Evolutionary conservation across 2,329 filamentous ascomycete species (phyloP), one percentile per base, ranked within the genome.

Genomic region (Aureobasidium sp.): DNA sequence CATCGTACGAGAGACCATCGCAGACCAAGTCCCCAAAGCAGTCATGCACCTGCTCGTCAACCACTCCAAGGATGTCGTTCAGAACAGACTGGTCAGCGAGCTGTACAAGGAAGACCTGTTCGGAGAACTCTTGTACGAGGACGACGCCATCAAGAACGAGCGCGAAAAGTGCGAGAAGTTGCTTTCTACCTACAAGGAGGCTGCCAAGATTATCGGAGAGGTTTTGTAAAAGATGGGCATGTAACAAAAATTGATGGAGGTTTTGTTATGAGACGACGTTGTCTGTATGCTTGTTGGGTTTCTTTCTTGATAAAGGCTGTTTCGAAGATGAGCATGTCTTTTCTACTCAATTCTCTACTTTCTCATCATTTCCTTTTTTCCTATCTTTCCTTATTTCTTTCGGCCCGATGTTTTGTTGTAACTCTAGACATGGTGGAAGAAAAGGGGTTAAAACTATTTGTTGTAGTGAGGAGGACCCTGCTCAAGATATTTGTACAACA

Each of bases 41-140:
- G 89, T 99, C 68, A 99, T 99, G 94, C 94, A 99, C 74, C 84
- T 99, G 50, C 84, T 99, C 37, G 94, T 99, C 72, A 99, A 99
- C 76, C 90, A 97, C 79, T 96, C 90, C 78, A 97, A 97, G 75
- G 94, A 99, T 67, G 93, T 93, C 13, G 92, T 99, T 36, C 94
- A 99, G 76, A 99, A 99, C 76, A 85, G 94, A 49, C 85, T 99
- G 7, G 94, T 99, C 62, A 96, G 90, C 73, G 90, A 96, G 74
- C 81, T 99, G 55, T 99, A 99, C 81, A 93, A 90, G 76, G 94
- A 97, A 75, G 78, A 85, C 36, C 79, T 96, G 37, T 97, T 97
- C 70, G 86, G 91, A 68, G 93, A 99, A 73, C 82, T 99, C 60
- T 80, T 99, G 42, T 97, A 99, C 76, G 94, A 99, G 75, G 94